A percentile compares a stretch with the other conserved stretches of the same genome.
Evolutionary conservation across 495 filamentous ascomycete species (phyloP).

Genomic region (Lepidopterella palustris): DNA sequence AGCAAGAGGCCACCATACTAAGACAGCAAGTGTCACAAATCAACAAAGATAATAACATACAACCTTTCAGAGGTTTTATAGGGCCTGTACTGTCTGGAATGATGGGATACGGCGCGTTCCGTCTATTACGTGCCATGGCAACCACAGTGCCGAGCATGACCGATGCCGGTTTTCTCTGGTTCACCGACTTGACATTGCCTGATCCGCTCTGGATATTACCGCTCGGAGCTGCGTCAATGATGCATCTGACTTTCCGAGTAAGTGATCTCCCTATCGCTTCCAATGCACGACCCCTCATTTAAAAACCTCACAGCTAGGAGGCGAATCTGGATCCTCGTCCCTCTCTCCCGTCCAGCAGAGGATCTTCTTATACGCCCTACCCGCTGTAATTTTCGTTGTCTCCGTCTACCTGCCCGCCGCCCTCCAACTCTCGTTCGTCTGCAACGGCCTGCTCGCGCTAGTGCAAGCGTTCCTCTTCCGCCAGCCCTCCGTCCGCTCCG

Average conservation of each 20-base stretch:
- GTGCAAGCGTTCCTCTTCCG: constrained; percentile 53
- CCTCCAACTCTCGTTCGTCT: constrained; percentile 66
- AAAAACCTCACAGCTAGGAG: constrained; percentile 44
- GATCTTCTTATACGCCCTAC: constrained; percentile 51
- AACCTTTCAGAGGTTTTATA: constrained; percentile 42
- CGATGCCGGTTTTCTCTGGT: constrained; percentile 65
- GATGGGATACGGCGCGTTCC: constrained; percentile 72
- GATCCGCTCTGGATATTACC: constrained; percentile 80
- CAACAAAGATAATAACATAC: constrained; percentile 49
- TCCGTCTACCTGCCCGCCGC: constrained; percentile 59
- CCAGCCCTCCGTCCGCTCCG: constrained; percentile 42
- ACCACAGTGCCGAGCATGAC: constrained; percentile 70
- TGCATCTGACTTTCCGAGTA: constrained; percentile 55
- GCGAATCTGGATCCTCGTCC: constrained; percentile 41
- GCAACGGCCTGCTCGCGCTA: constrained; percentile 49
- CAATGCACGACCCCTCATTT: neutral
- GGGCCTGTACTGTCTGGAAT: constrained; percentile 58
- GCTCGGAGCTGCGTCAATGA: constrained; percentile 40
- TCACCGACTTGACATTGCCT: constrained; percentile 65
- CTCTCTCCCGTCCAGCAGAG: constrained; percentile 42
- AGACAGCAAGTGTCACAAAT: constrained; percentile 45
- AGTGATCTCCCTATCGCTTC: constrained; percentile 23
- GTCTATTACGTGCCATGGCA: constrained; percentile 67
- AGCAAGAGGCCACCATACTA: constrained; percentile 36
- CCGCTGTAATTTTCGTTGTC: constrained; percentile 54